These are phyloP conservation scores for Camelina neglecta DNA, from an alignment of 345 rosid species.

Conservation along the genomic window DNA sequence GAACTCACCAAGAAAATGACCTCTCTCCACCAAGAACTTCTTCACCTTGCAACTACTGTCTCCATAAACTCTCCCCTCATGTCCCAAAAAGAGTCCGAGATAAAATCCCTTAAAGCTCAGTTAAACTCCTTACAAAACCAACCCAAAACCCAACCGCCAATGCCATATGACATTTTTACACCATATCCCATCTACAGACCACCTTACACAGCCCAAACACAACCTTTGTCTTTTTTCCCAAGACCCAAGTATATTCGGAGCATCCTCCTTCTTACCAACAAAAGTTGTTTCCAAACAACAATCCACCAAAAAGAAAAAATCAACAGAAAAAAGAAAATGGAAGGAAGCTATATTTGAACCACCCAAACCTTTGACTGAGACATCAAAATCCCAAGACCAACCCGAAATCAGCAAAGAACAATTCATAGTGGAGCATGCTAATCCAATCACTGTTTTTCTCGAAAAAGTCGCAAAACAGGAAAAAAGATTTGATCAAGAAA, in stretches of 20 bases:
- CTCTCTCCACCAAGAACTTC: background rate
- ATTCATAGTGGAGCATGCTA: background rate
- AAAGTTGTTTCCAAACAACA: no score
- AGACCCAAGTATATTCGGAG: background rate
- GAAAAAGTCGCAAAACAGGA: no score
- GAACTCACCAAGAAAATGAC: background rate
- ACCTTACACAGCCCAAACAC: background rate
- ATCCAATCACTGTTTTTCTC: background rate
- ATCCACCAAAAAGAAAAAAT: background rate
- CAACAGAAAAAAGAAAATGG: no score
- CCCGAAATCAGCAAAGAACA: background rate
- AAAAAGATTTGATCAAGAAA: no score
- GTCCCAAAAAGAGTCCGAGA: background rate
- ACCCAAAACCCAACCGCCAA: background rate
- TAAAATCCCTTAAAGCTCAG: no score
- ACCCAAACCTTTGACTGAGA: no score
- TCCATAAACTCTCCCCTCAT: background rate
- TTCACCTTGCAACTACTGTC: background rate
- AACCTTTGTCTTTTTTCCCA: background rate
- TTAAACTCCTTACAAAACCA: no score
- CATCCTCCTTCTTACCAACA: background rate
- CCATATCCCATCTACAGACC: background rate
- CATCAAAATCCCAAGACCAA: background rate
- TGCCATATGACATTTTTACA: background rate
- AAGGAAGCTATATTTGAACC: no score